phyloP scores from a whole-genome alignment of 1,284 basidiomycete species.

The Agaricales sp. region DNA sequence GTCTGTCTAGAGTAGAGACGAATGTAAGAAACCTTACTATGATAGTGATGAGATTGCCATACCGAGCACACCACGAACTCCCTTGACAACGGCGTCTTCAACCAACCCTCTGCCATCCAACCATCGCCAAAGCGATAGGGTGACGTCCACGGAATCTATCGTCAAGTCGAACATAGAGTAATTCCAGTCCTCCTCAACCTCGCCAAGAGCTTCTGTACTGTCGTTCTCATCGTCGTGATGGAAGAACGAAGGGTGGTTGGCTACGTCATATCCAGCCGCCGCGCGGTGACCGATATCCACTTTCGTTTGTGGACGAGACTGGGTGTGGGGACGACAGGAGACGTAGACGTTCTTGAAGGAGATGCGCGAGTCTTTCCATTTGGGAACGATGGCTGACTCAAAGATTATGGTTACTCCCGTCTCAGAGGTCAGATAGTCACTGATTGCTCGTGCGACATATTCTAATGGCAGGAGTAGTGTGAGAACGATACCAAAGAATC shows the following conservation, averaged over 20 bases:
- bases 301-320: conserved; percentile 12
- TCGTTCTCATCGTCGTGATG: conserved; percentile 21
- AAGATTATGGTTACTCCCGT: conserved; percentile 95
- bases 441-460: conserved; percentile 83
- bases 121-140: conserved; percentile 89
- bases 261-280: conserved; percentile 64
- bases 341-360: conserved; percentile 97
- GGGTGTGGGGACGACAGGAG: conserved; percentile 58
- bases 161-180: conserved; percentile 87
- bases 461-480: conserved; percentile 32
- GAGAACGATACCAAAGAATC: not conserved
- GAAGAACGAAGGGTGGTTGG: conserved; percentile 56
- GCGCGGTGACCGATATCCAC: conserved; percentile 32
- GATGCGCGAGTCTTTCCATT: conserved; percentile 93
- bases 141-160: conserved; percentile 93
- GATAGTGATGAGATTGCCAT: conserved; percentile 14
- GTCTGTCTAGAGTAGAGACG: conserved; percentile 53
- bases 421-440: conserved; percentile 87
- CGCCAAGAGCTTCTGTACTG: conserved; percentile 13
- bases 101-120: conserved; percentile 92
- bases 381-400: conserved; percentile 95
- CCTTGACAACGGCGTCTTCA: conserved; percentile 85
- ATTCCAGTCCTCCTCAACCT: conserved; percentile 46
- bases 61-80: conserved; percentile 91
- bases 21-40: conserved; percentile 1